Evolutionary conservation across 2,329 filamentous ascomycete species (phyloP).

Genomic region (Penicillium sp.): DNA sequence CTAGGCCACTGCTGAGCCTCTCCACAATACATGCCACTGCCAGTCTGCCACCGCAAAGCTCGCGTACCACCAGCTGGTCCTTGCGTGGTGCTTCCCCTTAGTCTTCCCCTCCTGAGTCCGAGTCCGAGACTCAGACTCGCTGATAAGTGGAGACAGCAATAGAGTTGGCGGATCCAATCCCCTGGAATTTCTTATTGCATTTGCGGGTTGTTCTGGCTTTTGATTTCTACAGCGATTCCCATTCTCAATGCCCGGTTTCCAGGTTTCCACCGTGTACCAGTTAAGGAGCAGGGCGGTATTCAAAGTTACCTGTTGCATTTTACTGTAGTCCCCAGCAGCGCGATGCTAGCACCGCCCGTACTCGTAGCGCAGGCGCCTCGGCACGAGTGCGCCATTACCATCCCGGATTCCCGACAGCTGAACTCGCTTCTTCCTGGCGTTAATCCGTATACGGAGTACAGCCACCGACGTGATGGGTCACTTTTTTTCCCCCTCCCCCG

Average conservation of each 20-base stretch:
- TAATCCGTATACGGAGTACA: background rate
- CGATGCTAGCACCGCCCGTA: background rate
- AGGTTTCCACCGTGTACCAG: no score
- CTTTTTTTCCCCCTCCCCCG: background rate
- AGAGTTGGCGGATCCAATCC: conserved; percentile 22
- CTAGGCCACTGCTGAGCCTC: background rate
- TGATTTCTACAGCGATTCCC: no score
- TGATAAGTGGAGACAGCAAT: conserved; percentile 10
- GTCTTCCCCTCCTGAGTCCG: no score
- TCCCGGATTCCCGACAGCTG: no score
- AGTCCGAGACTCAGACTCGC: background rate
- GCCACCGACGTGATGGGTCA: background rate
- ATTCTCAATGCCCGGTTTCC: no score
- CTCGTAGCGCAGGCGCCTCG: background rate
- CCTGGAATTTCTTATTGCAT: conserved; percentile 16
- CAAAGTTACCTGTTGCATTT: no score
- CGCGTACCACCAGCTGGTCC: conserved; percentile 13
- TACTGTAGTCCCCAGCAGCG: no score
- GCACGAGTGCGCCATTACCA: no score
- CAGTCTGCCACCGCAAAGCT: background rate
- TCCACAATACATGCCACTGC: no score
- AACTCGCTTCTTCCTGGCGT: no score
- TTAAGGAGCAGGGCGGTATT: no score
- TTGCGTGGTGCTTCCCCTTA: conserved; percentile 9
- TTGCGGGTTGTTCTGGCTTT: background rate